Percentiles rank a stretch among this genome's conserved stretches.
These are phyloP conservation scores for Cylindricascospora bacillispora DNA, from an alignment of 1,139 yeast species.

Conservation along the genomic window DNA sequence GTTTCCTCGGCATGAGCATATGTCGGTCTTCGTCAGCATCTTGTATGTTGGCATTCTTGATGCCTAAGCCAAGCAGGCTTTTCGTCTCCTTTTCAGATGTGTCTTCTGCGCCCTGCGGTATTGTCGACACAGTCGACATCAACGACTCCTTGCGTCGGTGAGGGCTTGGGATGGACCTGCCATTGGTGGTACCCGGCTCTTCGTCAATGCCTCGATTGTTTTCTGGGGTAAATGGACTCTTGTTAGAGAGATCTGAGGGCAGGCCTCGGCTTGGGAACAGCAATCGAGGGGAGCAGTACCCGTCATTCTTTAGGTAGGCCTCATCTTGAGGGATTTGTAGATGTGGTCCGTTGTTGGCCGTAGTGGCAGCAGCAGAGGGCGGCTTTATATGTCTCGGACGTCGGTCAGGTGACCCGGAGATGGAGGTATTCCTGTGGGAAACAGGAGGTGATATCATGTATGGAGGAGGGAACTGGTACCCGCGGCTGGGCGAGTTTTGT, in stretches of 20 bases:
- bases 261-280: not conserved
- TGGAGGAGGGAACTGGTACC: slow-evolving; percentile 25
- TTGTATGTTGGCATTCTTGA: too few species aligned
- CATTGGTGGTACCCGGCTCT: too few species aligned
- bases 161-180: not conserved
- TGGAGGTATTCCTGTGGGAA: not conserved
- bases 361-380: not conserved
- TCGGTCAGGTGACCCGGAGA: slow-evolving; percentile 3
- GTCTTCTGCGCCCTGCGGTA: slow-evolving; percentile 10
- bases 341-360: not conserved
- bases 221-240: not conserved
- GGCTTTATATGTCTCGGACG: slow-evolving; percentile 1
- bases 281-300: not conserved
- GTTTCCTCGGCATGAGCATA: slow-evolving; percentile 16
- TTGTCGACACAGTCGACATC: slow-evolving; percentile 12
- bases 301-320: not conserved
- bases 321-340: not conserved
- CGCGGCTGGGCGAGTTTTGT: slow-evolving; percentile 20
- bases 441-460: slow-evolving; percentile 3
- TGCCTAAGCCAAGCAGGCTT: too few species aligned
- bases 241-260: not conserved
- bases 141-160: slow-evolving; percentile 10
- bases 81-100: too few species aligned
- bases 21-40: too few species aligned
- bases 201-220: too few species aligned